Base-by-base conservation (phyloP, 2,329 filamentous ascomycete species). In the Grosmannia clavigera region DNA sequence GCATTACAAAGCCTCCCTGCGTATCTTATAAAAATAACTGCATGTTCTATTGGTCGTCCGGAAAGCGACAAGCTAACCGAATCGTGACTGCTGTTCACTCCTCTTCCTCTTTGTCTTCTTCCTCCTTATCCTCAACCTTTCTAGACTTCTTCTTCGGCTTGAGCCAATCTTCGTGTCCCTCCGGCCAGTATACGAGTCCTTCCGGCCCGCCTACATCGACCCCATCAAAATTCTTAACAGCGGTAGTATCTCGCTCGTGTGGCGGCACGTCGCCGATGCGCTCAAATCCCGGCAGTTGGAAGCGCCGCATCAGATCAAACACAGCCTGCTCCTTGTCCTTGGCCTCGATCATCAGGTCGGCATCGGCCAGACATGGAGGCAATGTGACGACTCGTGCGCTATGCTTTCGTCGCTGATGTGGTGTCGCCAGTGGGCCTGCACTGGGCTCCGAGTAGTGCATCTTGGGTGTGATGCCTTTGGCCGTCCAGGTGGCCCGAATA, bases 331-430 rank as follows among this genome's bases (percentile, higher is more conserved):
- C 92, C 72, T 97, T 97, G 69, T 96, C 92, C 71, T 97, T 97
- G 55, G 92, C 92, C 74, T 97, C 92, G 62, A 97, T 96, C 92
- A 97, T 97, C n/a, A 97, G 77, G 68, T 96, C 92, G 87, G 95
- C 94, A 38, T 87, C 85, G 1, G 82, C 76, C 4, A 85, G 79
- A 67, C 92, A 96, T 0, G 92, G 92, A 0, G 92, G 92, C 0
- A 97, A 73, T 0, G 85, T 88, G 64, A 80, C 79, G 1, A 95
- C 90, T 10, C 92, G 82, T 0, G 90, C 80, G 43, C 85, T 90
- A 68, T 97, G 92, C 72, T 95, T 96, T 61, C 92, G 81, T 33
- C 92, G 79, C 35, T 38, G 35, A 65, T 95, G 87, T 0, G 84
- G 81, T 0, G 81, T 81, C 0, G 91, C 95, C 50, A 95, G 81